Conservation (phyloP, 2,329 filamentous ascomycete genomes). For the Paraphoma sp. region DNA sequence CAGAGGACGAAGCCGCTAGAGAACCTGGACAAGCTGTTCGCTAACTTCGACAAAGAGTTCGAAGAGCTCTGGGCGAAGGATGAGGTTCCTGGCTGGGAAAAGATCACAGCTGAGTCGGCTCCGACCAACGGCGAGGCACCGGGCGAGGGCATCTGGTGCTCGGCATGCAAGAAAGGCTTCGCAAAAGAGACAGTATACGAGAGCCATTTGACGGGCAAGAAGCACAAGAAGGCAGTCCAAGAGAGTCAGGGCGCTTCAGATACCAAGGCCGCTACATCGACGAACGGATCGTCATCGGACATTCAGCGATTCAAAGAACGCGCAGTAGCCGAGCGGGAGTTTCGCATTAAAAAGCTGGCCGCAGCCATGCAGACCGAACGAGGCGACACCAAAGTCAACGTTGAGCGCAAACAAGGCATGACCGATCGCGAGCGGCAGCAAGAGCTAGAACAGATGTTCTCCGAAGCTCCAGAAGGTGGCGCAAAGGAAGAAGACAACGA, state of each 20-base stretch:
- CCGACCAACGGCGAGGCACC: constrained; percentile 57
- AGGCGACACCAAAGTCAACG: constrained; percentile 88
- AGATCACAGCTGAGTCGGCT: constrained; percentile 52
- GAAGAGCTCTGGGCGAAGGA: constrained; percentile 81
- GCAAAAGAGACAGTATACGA: constrained; percentile 96
- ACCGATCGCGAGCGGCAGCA: constrained; percentile 94
- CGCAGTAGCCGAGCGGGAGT: constrained; percentile 87
- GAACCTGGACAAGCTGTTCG: constrained; percentile 79
- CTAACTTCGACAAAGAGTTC: constrained; percentile 82
- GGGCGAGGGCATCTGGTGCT: constrained; percentile 81
- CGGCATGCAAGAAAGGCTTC: constrained; percentile 93
- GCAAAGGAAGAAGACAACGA: constrained; percentile 71
- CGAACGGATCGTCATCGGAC: constrained; percentile 26
- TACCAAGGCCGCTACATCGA: constrained; percentile 18
- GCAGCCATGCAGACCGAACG: constrained; percentile 86
- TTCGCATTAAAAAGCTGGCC: constrained; percentile 79
- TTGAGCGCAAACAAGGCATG: constrained; percentile 96
- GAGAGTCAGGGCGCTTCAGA: constrained; percentile 56
- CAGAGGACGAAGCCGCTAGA: constrained; percentile 84
- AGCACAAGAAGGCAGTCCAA: constrained; percentile 81
- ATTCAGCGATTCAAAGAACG: constrained; percentile 74
- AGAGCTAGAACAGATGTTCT: constrained; percentile 86
- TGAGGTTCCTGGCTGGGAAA: constrained; percentile 79
- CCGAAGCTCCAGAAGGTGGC: constrained; percentile 62
- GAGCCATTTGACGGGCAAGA: constrained; percentile 85